Evolutionary conservation across 495 filamentous ascomycete species (phyloP).

Genomic region (Penicillium turbatum): DNA sequence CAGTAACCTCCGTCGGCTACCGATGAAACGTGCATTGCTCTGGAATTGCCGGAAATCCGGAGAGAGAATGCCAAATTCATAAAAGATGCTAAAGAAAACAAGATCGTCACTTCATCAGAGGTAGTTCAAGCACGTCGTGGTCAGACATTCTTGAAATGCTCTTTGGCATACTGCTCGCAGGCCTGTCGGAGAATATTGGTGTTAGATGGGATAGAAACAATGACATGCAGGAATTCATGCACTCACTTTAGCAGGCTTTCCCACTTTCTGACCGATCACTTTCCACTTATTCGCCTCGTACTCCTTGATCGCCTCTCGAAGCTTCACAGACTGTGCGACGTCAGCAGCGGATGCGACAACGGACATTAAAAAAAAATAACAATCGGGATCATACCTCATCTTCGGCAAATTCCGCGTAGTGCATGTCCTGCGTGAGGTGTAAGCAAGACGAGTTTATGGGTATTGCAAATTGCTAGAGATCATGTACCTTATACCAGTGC

Average conservation of each 20-base stretch:
- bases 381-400: conserved; percentile 69
- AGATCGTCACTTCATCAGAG: conserved; percentile 40
- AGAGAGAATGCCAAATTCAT: conserved; percentile 34
- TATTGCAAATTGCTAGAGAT: conserved; percentile 9
- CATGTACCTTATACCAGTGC: conserved; percentile 93
- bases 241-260: conserved; percentile 91
- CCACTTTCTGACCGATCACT: conserved; percentile 89
- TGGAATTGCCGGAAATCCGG: conserved; percentile 32
- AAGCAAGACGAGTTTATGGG: conserved; percentile 16
- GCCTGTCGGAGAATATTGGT: conserved; percentile 51
- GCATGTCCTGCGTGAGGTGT: conserved; percentile 72
- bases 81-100: conserved; percentile 27
- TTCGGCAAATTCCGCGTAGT: conserved; percentile 98
- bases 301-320: conserved; percentile 93
- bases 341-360: conserved; percentile 27
- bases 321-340: conserved; percentile 63
- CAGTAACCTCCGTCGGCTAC: conserved; percentile 17
- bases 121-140: conserved; percentile 13
- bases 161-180: conserved; percentile 97
- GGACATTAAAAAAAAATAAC: not conserved
- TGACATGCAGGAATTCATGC: conserved; percentile 6
- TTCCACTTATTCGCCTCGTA: conserved; percentile 99
- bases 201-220: conserved; percentile 8
- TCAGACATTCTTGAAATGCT: conserved; percentile 71
- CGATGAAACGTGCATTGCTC: conserved; percentile 28